These are phyloP conservation scores for Pythium dissotocum DNA, from an alignment of 352 stramenopile genomes.

Conservation along the genomic window DNA sequence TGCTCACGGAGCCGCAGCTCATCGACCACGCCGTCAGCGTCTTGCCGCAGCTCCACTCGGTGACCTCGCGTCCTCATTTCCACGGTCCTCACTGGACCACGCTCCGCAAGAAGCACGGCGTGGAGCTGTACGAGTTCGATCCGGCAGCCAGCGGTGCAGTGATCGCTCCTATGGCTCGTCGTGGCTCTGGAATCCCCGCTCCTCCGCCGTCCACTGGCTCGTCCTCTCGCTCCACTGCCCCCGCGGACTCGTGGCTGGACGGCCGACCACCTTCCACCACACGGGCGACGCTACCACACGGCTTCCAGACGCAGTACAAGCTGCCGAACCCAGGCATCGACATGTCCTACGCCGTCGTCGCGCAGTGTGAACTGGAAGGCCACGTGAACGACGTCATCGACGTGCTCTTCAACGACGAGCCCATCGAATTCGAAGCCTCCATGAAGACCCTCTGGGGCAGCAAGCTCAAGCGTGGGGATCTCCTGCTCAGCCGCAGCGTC, in stretches of 20 bases:
- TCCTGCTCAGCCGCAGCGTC: slow-evolving; percentile 37
- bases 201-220: not conserved
- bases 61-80: slow-evolving; percentile 27
- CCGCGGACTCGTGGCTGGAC: not conserved
- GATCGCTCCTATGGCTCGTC: not conserved
- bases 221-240: slow-evolving; percentile 15
- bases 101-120: slow-evolving; percentile 33
- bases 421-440: slow-evolving; percentile 48
- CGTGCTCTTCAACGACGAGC: slow-evolving; percentile 64
- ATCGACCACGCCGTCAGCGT: slow-evolving; percentile 31
- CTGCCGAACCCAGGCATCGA: slow-evolving; percentile 45
- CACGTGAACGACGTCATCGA: slow-evolving; percentile 54
- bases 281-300: slow-evolving; percentile 4
- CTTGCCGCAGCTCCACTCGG: slow-evolving; percentile 32
- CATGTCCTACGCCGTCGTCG: slow-evolving; percentile 56
- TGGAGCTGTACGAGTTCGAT: slow-evolving; percentile 56
- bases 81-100: slow-evolving; percentile 31
- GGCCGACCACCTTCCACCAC: not conserved
- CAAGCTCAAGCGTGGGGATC: slow-evolving; percentile 56
- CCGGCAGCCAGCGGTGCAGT: slow-evolving; percentile 15
- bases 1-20: slow-evolving; percentile 34
- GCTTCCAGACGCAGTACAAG: slow-evolving; percentile 31
- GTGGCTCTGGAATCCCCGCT: not conserved
- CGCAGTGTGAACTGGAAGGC: slow-evolving; percentile 58
- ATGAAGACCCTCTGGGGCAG: slow-evolving; percentile 59